These are phyloP conservation scores for Mortierella alpina DNA, from an alignment of 192 early-diverging fungal species.

Conservation along the genomic window DNA sequence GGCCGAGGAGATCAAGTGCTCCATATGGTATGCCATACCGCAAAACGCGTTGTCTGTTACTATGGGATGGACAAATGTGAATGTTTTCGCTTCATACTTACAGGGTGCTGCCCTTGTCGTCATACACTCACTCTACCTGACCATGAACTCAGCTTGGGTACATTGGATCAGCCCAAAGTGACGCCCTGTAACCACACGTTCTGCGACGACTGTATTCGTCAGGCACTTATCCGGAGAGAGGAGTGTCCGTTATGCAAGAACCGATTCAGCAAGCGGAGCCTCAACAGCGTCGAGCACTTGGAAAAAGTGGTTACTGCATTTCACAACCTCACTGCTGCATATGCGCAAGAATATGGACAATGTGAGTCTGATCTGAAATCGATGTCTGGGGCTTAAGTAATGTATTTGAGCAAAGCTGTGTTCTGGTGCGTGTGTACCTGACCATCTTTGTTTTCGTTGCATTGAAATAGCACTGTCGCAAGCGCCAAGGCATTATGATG, in stretches of 20 bases:
- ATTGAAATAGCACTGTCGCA: constrained; percentile 43
- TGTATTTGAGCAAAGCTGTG: too few relatives aligned
- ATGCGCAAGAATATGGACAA: constrained; percentile 35
- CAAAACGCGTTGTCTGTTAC: background rate
- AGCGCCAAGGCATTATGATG: constrained; percentile 18
- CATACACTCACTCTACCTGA: background rate
- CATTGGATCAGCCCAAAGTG: constrained; percentile 29
- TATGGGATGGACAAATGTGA: background rate
- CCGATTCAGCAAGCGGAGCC: constrained; percentile 29
- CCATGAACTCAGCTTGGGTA: constrained; percentile 12
- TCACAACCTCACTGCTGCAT: constrained; percentile 21
- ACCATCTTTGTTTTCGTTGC: background rate
- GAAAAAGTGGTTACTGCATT: constrained; percentile 32
- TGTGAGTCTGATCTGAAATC: background rate
- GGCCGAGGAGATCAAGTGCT: constrained; percentile 48
- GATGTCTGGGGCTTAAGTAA: too few relatives aligned
- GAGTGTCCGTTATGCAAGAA: constrained; percentile 50
- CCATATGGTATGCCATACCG: constrained; percentile 33
- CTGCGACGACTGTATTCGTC: constrained; percentile 43
- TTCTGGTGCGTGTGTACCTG: background rate
- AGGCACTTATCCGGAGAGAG: constrained; percentile 21
- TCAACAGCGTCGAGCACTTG: constrained; percentile 32
- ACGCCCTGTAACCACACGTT: constrained; percentile 51
- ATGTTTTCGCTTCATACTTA: background rate
- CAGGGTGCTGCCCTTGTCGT: too few relatives aligned